Conservation (phyloP, 371 early-diverging fungal genomes). For the Syncephalastrum sp. region DNA sequence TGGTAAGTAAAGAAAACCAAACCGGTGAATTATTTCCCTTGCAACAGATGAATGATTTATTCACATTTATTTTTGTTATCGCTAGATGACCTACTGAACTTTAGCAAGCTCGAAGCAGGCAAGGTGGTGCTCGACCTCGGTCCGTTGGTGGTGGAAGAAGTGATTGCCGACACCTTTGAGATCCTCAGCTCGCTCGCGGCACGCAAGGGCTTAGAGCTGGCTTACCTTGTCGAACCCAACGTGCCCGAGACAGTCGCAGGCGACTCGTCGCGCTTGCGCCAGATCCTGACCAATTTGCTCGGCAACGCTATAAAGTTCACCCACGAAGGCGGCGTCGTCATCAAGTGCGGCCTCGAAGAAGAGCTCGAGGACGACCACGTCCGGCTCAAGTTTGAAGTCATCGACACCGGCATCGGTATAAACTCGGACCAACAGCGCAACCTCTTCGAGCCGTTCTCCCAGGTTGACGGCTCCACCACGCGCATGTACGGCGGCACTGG, state of each 20-base stretch:
- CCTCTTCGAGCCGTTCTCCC: constrained; percentile 63
- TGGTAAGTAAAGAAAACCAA: constrained; percentile 17
- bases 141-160: constrained; percentile 54
- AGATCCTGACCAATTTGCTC: constrained; percentile 45
- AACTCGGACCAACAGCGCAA: constrained; percentile 47
- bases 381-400: constrained; percentile 49
- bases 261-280: constrained; percentile 47
- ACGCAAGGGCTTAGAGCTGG: constrained; percentile 51
- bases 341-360: constrained; percentile 39
- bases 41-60: background rate
- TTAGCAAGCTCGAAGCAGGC: constrained; percentile 56
- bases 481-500: constrained; percentile 67
- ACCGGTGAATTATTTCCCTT: background rate
- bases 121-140: constrained; percentile 47
- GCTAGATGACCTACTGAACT: constrained; percentile 47
- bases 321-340: constrained; percentile 54
- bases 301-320: constrained; percentile 74
- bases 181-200: constrained; percentile 52
- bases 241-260: constrained; percentile 45
- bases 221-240: constrained; percentile 45
- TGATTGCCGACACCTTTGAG: constrained; percentile 52
- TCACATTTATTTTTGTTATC: constrained; percentile 6
- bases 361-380: constrained; percentile 17
- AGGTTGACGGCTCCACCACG: constrained; percentile 60
- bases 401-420: constrained; percentile 68